Conservation (phyloP, 2,329 filamentous ascomycete species). For the Nothophaeocryptopus gaeumannii region DNA sequence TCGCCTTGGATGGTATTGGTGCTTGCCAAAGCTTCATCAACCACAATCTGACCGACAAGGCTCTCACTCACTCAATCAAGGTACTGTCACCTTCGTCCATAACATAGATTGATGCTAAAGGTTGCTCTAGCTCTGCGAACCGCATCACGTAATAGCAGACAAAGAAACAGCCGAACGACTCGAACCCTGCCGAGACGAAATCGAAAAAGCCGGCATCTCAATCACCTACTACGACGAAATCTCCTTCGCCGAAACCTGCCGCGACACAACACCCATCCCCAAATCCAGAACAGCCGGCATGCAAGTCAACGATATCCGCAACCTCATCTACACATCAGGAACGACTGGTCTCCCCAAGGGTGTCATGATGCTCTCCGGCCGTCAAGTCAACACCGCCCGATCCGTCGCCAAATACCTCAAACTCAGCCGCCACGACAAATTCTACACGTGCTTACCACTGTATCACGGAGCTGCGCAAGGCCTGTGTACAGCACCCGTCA, state of each 20-base stretch:
- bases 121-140: constrained; percentile 23
- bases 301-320: constrained; percentile 54
- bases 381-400: constrained; percentile 47
- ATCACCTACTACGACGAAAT: constrained; percentile 30
- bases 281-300: constrained; percentile 14
- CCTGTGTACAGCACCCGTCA: constrained; percentile 56
- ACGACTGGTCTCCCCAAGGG: constrained; percentile 55
- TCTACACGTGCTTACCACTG: constrained; percentile 66
- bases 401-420: constrained; percentile 59
- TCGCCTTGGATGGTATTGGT: constrained; percentile 60
- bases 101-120: not conserved
- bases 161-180: constrained; percentile 24
- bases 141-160: constrained; percentile 28
- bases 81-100: constrained; percentile 11
- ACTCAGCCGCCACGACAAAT: constrained; percentile 58
- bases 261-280: constrained; percentile 27
- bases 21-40: constrained; percentile 34
- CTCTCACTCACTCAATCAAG: constrained; percentile 37
- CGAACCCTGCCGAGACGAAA: constrained; percentile 25
- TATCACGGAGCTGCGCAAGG: constrained; percentile 79
- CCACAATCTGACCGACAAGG: constrained; percentile 34
- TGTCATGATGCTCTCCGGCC: constrained; percentile 27
- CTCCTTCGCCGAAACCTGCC: constrained; percentile 13
- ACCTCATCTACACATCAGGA: constrained; percentile 78
- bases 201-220: constrained; percentile 19